Base-by-base conservation (phyloP, 148 eudicot genomes). In the Chenopodium suecicum region DNA sequence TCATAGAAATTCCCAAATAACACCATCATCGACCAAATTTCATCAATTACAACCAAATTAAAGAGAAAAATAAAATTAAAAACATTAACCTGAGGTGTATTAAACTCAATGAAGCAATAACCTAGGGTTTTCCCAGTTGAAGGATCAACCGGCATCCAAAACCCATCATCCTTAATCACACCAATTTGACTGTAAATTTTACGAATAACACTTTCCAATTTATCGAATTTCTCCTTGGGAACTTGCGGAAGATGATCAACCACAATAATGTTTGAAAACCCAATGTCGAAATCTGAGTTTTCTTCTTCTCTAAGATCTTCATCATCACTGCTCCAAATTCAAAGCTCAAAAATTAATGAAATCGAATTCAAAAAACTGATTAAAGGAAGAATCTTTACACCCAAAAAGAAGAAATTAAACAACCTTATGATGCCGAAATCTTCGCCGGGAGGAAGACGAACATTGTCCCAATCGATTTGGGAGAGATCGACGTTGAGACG, bases 241-340 rank as follows among this genome's bases (percentile, higher is more conserved):
- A 94, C 98, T 65, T 89, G 91, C 0, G 99, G 99, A 46, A 97
- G 81, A 87, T 92, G 91, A 83, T 94, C 99, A 68, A 94, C 97
- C 3, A 91, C 92, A 0, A 97, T 81, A 7, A 94, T 85, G 48
- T 94, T 97, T 1, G 87, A 88, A 27, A 92, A 86, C 0, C 92
- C 99, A 41, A 74, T 83, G 7, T 97, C 98, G 6, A 88, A 89
- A 41, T 97, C 99, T 54, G 85, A 52, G 2, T 76, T 65, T 17
- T 90, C 98, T 47, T 90, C 98, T 32, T 82, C 86, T n/a, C 58
- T 75, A 3, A 90, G 87, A 86, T 88, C 94, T 6, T 89, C 94
- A 65, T 91, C 94, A 32, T 91, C 92, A 60, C 94, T 91, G 81
- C 25, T 47, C 68, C 67, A 67, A 72, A 60, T 46, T 2, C 2